phyloP scores from a whole-genome alignment of 352 stramenopile genomes.

The Globisporangium paddicum region DNA sequence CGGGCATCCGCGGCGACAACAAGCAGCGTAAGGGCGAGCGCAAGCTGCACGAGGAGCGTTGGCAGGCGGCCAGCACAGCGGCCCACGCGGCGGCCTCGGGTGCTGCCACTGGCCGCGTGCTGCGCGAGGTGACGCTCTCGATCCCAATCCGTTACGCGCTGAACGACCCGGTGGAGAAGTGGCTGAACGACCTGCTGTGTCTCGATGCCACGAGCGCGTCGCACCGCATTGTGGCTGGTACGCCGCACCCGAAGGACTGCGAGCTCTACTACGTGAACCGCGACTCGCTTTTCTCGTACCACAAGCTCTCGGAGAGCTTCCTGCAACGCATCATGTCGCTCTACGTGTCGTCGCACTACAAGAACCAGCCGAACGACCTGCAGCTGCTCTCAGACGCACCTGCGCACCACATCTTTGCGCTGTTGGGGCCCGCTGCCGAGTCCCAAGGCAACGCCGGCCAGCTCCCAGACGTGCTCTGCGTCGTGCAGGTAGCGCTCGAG shows the following conservation, averaged over 20 bases:
- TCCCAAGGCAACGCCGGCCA: slow-evolving; percentile 83
- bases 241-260: slow-evolving; percentile 94
- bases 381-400: slow-evolving; percentile 98
- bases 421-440: slow-evolving; percentile 94
- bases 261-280: slow-evolving; percentile 99
- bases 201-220: slow-evolving; percentile 87
- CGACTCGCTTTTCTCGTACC: slow-evolving; percentile 99
- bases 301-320: slow-evolving; percentile 97
- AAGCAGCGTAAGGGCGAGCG: slow-evolving; percentile 93
- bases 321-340: slow-evolving; percentile 92
- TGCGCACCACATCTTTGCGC: slow-evolving; percentile 97
- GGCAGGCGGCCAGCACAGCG: slow-evolving; percentile 89
- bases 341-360: slow-evolving; percentile 99
- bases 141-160: slow-evolving; percentile 97
- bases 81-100: slow-evolving; percentile 55
- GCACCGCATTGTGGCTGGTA: slow-evolving; percentile 89
- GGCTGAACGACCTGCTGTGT: slow-evolving; percentile 97
- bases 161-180: slow-evolving; percentile 96
- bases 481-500: slow-evolving; percentile 97
- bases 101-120: slow-evolving; percentile 57
- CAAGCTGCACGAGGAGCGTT: slow-evolving; percentile 96
- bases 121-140: slow-evolving; percentile 95
- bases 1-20: slow-evolving; percentile 83
- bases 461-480: slow-evolving; percentile 97
- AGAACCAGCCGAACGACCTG: slow-evolving; percentile 99